Evolutionary conservation across 2,329 filamentous ascomycete species (phyloP).

Genomic region (Chaetomium sp.): DNA sequence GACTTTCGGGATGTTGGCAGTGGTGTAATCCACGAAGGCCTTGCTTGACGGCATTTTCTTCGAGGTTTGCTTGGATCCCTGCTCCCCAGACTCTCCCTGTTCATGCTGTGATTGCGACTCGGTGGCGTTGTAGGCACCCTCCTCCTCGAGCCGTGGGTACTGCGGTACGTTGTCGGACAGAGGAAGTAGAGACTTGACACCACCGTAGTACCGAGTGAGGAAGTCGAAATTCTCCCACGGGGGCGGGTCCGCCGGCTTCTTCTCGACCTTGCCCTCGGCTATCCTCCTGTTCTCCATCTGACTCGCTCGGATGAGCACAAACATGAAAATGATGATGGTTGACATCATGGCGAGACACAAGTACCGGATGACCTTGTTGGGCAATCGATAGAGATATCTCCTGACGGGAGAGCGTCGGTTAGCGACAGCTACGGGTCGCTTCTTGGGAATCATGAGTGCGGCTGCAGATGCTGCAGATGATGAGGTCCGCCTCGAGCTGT

Average conservation of each 20-base stretch:
- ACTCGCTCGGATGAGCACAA: conserved; percentile 67
- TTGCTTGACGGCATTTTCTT: conserved; percentile 39
- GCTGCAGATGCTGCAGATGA: conserved; percentile 37
- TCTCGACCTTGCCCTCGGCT: conserved; percentile 50
- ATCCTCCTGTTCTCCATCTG: conserved; percentile 60
- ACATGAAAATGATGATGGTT: conserved; percentile 68
- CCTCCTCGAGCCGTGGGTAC: conserved; percentile 65
- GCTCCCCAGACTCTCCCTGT: neutral
- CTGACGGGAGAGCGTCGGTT: conserved; percentile 28
- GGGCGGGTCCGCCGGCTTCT: conserved; percentile 56
- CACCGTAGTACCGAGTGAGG: conserved; percentile 82
- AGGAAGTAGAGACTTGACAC: conserved; percentile 64
- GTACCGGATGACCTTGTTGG: conserved; percentile 68
- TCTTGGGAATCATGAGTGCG: conserved; percentile 40
- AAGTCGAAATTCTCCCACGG: conserved; percentile 83
- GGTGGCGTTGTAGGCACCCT: conserved; percentile 40
- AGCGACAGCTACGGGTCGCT: conserved; percentile 28
- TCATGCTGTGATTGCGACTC: conserved; percentile 14
- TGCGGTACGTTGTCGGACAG: conserved; percentile 65
- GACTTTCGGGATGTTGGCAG: conserved; percentile 30
- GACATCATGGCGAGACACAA: conserved; percentile 66
- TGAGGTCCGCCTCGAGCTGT: conserved; percentile 47
- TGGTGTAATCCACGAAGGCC: conserved; percentile 43
- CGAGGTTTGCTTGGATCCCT: conserved; percentile 5
- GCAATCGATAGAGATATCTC: conserved; percentile 53